Percentiles rank a stretch among this genome's conserved stretches.
Evolutionary conservation across 176 grass and related monocot genomes (phyloP).

Genomic region (Hyparrhenia diplandra): DNA sequence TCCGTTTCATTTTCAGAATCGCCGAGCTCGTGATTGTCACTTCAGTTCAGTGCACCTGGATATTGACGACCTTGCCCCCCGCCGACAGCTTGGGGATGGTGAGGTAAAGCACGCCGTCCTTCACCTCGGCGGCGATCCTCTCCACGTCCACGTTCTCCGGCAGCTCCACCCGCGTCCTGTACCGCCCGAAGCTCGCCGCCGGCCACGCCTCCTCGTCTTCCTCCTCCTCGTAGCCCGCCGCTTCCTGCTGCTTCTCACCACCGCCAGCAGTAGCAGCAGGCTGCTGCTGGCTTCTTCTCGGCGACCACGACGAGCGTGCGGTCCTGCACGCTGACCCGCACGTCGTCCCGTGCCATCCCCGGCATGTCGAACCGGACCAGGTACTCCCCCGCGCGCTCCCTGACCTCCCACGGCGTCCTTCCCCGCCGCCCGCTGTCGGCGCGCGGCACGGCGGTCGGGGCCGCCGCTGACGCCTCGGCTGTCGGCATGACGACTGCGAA

Average conservation of each 20-base stretch:
- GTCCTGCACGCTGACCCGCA: constrained; percentile 45
- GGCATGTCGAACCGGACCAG: constrained; percentile 53
- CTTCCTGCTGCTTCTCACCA: not conserved
- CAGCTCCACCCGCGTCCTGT: constrained; percentile 47
- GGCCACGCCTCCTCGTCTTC: not conserved
- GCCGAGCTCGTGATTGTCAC: not conserved
- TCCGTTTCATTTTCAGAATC: not conserved
- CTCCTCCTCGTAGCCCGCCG: not conserved
- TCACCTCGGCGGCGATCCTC: constrained; percentile 51
- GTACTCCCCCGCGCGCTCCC: constrained; percentile 44
- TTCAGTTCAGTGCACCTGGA: constrained; percentile 46
- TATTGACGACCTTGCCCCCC: constrained; percentile 32
- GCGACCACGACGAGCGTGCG: constrained; percentile 40
- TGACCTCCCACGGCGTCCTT: constrained; percentile 57
- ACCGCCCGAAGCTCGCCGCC: constrained; percentile 44
- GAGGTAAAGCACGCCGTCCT: constrained; percentile 49
- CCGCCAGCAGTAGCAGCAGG: not conserved
- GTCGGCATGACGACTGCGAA: not conserved
- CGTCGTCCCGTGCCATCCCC: constrained; percentile 48
- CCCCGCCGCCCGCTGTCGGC: constrained; percentile 12
- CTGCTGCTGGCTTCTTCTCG: constrained; percentile 12
- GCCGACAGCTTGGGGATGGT: constrained; percentile 36
- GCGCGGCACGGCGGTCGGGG: not conserved
- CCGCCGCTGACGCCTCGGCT: not conserved
- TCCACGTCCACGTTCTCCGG: constrained; percentile 53